phyloP scores from a whole-genome alignment of 768 basidiomycete genomes.

The Boletus speciosus region DNA sequence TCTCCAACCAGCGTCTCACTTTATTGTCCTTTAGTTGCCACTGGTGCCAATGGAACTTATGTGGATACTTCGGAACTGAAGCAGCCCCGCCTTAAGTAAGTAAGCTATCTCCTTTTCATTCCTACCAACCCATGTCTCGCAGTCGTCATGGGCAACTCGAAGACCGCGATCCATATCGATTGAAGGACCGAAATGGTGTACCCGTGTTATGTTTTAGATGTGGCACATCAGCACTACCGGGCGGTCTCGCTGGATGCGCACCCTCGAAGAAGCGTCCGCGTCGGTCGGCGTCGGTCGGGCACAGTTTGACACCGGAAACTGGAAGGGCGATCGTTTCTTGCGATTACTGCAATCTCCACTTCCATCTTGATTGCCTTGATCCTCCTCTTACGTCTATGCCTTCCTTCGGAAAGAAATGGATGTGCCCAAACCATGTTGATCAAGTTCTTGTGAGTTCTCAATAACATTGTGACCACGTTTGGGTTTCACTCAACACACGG shows the following conservation, averaged over 20 bases:
- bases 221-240: conserved; percentile 72
- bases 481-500: neutral
- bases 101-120: conserved; percentile 16
- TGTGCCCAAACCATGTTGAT: conserved; percentile 98
- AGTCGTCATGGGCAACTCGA: conserved; percentile 88
- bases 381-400: conserved; percentile 88
- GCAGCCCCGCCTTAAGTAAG: conserved; percentile 79
- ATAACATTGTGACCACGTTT: neutral
- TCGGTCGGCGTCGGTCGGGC: conserved; percentile 39
- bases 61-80: conserved; percentile 75
- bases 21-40: conserved; percentile 54
- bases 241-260: conserved; percentile 46
- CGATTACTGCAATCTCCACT: conserved; percentile 91
- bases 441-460: conserved; percentile 63
- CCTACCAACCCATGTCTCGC: conserved; percentile 3
- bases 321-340: conserved; percentile 86
- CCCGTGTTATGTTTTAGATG: conserved; percentile 92
- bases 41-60: conserved; percentile 78
- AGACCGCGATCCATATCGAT: conserved; percentile 83
- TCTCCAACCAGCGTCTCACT: conserved; percentile 12
- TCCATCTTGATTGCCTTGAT: conserved; percentile 95
- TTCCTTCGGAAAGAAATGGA: conserved; percentile 88
- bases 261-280: conserved; percentile 56
- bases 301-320: conserved; percentile 44
- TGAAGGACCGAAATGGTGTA: conserved; percentile 79